Evolutionary conservation across 495 filamentous ascomycete species (phyloP), one percentile per base, ranked within the genome.

Genomic region (Xylaria venustula): DNA sequence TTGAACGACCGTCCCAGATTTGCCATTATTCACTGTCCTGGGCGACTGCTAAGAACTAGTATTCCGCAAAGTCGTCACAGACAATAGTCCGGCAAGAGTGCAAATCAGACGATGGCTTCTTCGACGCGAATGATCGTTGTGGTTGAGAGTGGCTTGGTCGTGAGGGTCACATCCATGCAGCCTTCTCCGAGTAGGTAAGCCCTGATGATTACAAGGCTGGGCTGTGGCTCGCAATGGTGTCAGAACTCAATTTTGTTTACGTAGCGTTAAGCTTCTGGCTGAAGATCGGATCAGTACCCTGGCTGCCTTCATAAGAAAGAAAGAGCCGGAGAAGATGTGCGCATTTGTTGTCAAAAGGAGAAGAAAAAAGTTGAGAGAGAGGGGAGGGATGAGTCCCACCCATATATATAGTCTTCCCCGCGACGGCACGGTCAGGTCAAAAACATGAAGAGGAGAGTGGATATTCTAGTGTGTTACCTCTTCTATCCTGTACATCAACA

Each of bases 1-100:
- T 72, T 71, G 59, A 76, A 71, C 30, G 75, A 73, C 58, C 74
- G 71, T 54, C 72, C 68, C 28, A 73, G 64, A 46, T 63, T 65
- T 54, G 71, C 64, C 71, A 73, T 73, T 25, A 23, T 63, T 20
- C 14, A 48, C 25, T 28, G n/a, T 50, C 23, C 28, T 41, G 20
- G n/a, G 11, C 11, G 28, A 8, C 15, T 15, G 20, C 32, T 40
- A 26, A 19, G 42, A 8, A n/a, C 1, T 51, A 28, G 8, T 15
- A 25, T 25, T 22, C 11, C n/a, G 17, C 17, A 25, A 17, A 7
- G 28, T 58, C 30, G 42, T 58, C 44, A 42, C 54, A 47, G 15
- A 26, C 54, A 30, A 57, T 48, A 19, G 20, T 7, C 11, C 28
- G 20, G 17, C 17, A 4, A 23, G 17, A 36, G 11, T 22, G 14